Conservation (phyloP, 1,284 basidiomycete species). For the Papiliotrema nemorosa region DNA sequence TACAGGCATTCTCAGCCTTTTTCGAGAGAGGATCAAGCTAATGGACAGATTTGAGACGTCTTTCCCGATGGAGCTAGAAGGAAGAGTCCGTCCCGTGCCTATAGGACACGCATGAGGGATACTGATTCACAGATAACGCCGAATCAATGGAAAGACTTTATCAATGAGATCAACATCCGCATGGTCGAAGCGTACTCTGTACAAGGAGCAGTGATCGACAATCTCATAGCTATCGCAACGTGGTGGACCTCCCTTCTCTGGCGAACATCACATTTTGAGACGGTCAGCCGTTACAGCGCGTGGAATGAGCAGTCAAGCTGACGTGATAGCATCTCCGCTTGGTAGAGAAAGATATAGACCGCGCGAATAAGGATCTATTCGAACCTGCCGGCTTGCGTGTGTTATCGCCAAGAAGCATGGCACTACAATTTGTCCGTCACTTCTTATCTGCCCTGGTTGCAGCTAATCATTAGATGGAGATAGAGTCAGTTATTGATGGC, state of each 20-base stretch:
- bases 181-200: conserved; percentile 49
- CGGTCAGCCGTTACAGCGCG: too few relatives aligned
- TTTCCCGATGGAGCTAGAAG: conserved; percentile 52
- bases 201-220: conserved; percentile 47
- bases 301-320: too few relatives aligned
- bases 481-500: conserved; percentile 16
- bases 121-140: conserved; percentile 46
- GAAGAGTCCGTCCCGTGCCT: conserved; percentile 33
- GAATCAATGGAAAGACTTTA: conserved; percentile 39
- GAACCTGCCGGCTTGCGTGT: conserved; percentile 52
- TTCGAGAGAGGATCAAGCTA: conserved; percentile 1
- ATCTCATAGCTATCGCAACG: conserved; percentile 48
- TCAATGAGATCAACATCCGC: conserved; percentile 47
- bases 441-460: neutral
- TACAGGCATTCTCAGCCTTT: neutral
- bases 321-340: too few relatives aligned
- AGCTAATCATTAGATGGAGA: conserved; percentile 36
- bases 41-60: conserved; percentile 45
- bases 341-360: conserved; percentile 40
- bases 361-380: conserved; percentile 48
- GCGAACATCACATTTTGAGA: conserved; percentile 48
- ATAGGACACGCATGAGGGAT: neutral
- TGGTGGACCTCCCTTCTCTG: conserved; percentile 49
- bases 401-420: conserved; percentile 50
- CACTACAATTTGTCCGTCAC: conserved; percentile 52